Conservation (phyloP, 495 filamentous ascomycete genomes). For the Cercophora scortea region DNA sequence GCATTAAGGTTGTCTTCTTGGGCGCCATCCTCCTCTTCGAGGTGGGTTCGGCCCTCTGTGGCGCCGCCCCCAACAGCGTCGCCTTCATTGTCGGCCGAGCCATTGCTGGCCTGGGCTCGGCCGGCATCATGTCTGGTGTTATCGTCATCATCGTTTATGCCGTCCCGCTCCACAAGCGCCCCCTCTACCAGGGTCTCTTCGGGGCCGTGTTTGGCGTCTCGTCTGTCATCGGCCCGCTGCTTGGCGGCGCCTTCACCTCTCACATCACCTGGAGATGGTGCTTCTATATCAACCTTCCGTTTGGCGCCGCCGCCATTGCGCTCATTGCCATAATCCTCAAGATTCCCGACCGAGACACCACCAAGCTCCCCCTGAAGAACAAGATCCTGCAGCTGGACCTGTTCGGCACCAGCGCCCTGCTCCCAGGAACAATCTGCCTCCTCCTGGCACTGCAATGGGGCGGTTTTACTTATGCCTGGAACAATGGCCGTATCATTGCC, state of each 20-base stretch:
- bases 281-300: slow-evolving; percentile 67
- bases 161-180: slow-evolving; percentile 38
- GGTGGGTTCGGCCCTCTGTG: slow-evolving; percentile 47
- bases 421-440: slow-evolving; percentile 62
- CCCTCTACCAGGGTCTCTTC: slow-evolving; percentile 32
- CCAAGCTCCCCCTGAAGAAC: slow-evolving; percentile 28
- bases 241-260: slow-evolving; percentile 46
- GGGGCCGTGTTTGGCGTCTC: slow-evolving; percentile 56
- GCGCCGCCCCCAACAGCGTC: slow-evolving; percentile 42
- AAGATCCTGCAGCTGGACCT: slow-evolving; percentile 56
- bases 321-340: slow-evolving; percentile 51
- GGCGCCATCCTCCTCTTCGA: slow-evolving; percentile 38
- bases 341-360: slow-evolving; percentile 29
- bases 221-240: slow-evolving; percentile 57
- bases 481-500: slow-evolving; percentile 27
- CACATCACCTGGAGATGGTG: slow-evolving; percentile 69
- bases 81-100: slow-evolving; percentile 50
- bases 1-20: slow-evolving; percentile 35
- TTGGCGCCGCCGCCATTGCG: slow-evolving; percentile 56
- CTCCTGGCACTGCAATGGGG: slow-evolving; percentile 77
- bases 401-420: slow-evolving; percentile 50
- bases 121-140: slow-evolving; percentile 26
- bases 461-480: slow-evolving; percentile 55
- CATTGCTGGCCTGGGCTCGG: slow-evolving; percentile 42
- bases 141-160: slow-evolving; percentile 37